phyloP scores from a whole-genome alignment of 2,329 filamentous ascomycete species.

The Xylaria hypoxylon region DNA sequence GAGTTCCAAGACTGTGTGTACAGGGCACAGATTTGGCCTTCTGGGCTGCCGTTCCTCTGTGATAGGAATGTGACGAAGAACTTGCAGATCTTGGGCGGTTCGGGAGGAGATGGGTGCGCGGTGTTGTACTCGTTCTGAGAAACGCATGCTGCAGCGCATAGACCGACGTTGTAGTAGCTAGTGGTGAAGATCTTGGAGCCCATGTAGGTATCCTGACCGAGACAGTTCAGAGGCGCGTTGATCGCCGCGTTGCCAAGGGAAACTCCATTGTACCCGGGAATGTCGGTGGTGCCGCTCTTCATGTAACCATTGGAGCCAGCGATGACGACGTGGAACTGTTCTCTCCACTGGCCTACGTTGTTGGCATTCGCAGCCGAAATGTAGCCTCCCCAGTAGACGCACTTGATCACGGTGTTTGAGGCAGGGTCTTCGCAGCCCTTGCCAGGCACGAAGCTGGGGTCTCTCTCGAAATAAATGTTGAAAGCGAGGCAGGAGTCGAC shows the following conservation, averaged over 20 bases:
- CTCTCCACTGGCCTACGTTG: constrained; percentile 41
- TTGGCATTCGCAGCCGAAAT: constrained; percentile 43
- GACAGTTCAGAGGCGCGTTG: constrained; percentile 46
- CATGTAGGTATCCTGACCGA: constrained; percentile 48
- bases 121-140: constrained; percentile 48
- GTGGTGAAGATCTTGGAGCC: constrained; percentile 48
- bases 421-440: constrained; percentile 39
- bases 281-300: constrained; percentile 37
- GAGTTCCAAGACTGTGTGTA: constrained; percentile 51
- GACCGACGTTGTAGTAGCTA: constrained; percentile 44
- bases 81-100: constrained; percentile 45
- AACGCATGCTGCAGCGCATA: constrained; percentile 48
- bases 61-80: constrained; percentile 56
- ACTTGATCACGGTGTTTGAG: constrained; percentile 48
- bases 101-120: constrained; percentile 41
- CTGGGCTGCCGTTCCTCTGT: constrained; percentile 51
- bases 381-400: constrained; percentile 48
- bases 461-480: constrained; percentile 50
- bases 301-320: constrained; percentile 57
- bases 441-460: constrained; percentile 44
- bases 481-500: constrained; percentile 44
- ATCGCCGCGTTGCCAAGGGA: constrained; percentile 47
- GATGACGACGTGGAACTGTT: constrained; percentile 53
- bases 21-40: constrained; percentile 55
- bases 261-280: constrained; percentile 44